Base-by-base conservation (phyloP, 75 land plant species). In the Selaginella tamariscina region DNA sequence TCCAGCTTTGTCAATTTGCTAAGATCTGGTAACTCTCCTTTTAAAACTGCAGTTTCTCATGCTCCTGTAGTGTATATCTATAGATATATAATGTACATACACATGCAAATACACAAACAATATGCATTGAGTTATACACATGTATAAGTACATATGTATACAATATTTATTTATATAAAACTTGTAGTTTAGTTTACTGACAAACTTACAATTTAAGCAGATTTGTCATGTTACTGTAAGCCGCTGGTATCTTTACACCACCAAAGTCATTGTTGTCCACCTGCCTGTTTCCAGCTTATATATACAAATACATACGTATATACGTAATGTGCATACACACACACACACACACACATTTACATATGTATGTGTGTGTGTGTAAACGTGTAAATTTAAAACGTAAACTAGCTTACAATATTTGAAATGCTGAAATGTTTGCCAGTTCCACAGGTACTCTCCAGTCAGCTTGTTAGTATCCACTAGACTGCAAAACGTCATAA, bases 381-480 rank as follows among this genome's bases (percentile, higher is more conserved):
- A 9, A 21, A 8, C 26, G 2, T 22, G 20, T n/a, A 66, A 31
- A 29, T 66, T 23, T 49, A 21, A 55, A 68, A 49, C 32, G 30
- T 9, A 9, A 67, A 30, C 21, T 31, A 66, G 75, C 91, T 69
- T 81, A 90, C 96, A 90, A 59, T 27, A 90, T 90, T 0, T n/a
- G 75, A 44, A 90, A 69, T 15, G 28, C 72, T 29, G 84, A 75
- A 59, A 80, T 33, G 29, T 75, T 28, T 39, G 81, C 74, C 8
- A 83, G 32, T 56, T 87, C 86, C 20, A 76, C 71, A 65, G 96
- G 96, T 71, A 90, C 27, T 69, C 24, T 27, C 96, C 88, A 28
- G 79, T 73, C 54, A 90, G 73, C 57, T 90, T 85, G 68, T 90
- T 90, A 62, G 87, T 90, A 70, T 90, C 96, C 69, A 87, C 32